phyloP scores from a whole-genome alignment of 2,329 filamentous ascomycete genomes.

The Dothidotthia symphoricarpi region DNA sequence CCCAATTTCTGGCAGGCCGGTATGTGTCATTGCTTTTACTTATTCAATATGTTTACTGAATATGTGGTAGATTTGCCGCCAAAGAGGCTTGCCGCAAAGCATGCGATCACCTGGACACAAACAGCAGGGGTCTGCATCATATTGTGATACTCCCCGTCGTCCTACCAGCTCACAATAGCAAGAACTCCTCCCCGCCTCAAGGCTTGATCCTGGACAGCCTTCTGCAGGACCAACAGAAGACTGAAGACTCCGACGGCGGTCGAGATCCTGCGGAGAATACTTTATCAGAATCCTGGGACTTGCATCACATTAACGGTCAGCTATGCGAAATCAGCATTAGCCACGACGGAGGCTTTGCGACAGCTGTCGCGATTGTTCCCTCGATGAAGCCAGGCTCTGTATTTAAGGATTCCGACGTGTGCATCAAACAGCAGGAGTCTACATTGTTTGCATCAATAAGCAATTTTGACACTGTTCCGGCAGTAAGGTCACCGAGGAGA shows the following conservation, averaged over 20 bases:
- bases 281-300: conserved; percentile 1
- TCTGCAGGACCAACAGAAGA: conserved; percentile 1
- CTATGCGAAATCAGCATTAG: conserved; percentile 75
- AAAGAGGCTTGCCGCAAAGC: conserved; percentile 54
- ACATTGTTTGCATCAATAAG: too few species aligned
- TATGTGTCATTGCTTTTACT: conserved; percentile 12
- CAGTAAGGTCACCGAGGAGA: too few species aligned
- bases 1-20: conserved; percentile 39
- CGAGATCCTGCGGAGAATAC: conserved; percentile 1
- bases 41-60: conserved; percentile 5
- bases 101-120: conserved; percentile 25
- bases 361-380: conserved; percentile 63
- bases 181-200: conserved; percentile 21
- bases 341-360: conserved; percentile 82
- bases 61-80: conserved; percentile 46
- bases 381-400: conserved; percentile 2
- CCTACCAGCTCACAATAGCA: conserved; percentile 1
- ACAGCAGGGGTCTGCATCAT: conserved; percentile 32
- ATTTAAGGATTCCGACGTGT: too few species aligned
- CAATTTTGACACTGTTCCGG: too few species aligned
- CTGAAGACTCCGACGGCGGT: neutral
- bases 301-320: conserved; percentile 41
- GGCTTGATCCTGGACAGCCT: conserved; percentile 27
- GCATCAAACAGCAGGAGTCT: too few species aligned
- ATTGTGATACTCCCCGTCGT: conserved; percentile 41